These are phyloP conservation scores for Saccharomycopsis crataegensis DNA, from an alignment of 1,139 yeast species.

Conservation along the genomic window DNA sequence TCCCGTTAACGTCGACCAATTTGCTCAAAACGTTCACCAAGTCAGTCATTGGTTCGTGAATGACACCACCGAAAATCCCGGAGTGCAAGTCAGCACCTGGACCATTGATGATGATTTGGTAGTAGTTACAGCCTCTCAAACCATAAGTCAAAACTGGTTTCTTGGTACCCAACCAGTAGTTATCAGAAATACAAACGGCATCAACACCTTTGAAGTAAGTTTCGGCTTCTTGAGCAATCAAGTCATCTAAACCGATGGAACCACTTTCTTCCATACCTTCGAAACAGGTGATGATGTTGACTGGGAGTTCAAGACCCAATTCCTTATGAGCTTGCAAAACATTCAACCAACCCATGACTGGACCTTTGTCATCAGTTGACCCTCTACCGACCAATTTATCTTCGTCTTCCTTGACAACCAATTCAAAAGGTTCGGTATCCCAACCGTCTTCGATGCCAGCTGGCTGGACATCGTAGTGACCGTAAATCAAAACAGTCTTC, in stretches of 20 bases:
- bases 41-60: constrained; percentile 97
- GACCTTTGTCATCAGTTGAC: constrained; percentile 96
- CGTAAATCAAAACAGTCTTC: constrained; percentile 86
- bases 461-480: constrained; percentile 98
- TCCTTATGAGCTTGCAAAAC: constrained; percentile 84
- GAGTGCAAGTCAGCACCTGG: constrained; percentile 97
- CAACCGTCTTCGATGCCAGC: constrained; percentile 91
- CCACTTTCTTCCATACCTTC: constrained; percentile 99
- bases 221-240: constrained; percentile 72
- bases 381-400: constrained; percentile 83
- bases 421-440: constrained; percentile 82
- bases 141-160: constrained; percentile 98
- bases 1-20: constrained; percentile 75
- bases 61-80: constrained; percentile 95
- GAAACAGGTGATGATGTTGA: constrained; percentile 83
- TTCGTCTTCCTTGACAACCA: constrained; percentile 45
- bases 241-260: constrained; percentile 79
- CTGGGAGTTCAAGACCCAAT: constrained; percentile 84
- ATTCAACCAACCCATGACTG: constrained; percentile 95
- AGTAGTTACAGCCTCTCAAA: constrained; percentile 92
- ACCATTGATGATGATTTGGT: constrained; percentile 72
- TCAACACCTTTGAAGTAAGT: constrained; percentile 80
- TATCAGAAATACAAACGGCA: constrained; percentile 93
- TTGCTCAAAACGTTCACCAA: constrained; percentile 66
- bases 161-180: constrained; percentile 96